Evolutionary conservation across 176 grass and related monocot species (phyloP).

Genomic region (Ensete ventricosum): DNA sequence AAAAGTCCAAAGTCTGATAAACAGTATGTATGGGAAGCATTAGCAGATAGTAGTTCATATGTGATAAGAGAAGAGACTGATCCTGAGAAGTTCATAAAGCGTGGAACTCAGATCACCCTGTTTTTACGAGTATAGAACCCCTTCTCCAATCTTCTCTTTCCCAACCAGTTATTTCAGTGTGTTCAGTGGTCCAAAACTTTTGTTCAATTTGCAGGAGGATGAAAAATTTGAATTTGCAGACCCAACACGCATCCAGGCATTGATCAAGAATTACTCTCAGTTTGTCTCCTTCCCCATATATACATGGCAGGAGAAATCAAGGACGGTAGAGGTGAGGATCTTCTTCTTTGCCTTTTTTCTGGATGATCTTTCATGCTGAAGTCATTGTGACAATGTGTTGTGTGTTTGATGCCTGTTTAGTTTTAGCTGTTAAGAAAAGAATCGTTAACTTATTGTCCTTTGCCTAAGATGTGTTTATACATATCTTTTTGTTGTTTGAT

Average conservation of each 20-base stretch:
- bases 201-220: constrained; percentile 35
- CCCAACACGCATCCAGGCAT: constrained; percentile 53
- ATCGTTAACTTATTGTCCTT: not conserved
- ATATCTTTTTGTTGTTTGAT: constrained; percentile 16
- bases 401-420: not conserved
- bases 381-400: too few species aligned
- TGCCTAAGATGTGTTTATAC: not conserved
- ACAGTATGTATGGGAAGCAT: constrained; percentile 87
- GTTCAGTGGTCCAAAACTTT: not conserved
- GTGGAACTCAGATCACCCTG: constrained; percentile 85
- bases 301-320: constrained; percentile 86
- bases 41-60: constrained; percentile 82
- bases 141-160: not conserved
- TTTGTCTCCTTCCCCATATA: constrained; percentile 97
- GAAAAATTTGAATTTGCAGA: constrained; percentile 88
- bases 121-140: constrained; percentile 50
- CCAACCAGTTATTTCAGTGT: constrained; percentile 16
- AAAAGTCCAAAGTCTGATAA: constrained; percentile 84
- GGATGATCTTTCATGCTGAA: not conserved
- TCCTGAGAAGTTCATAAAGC: constrained; percentile 61
- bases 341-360: not conserved
- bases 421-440: not conserved
- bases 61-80: constrained; percentile 83
- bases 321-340: constrained; percentile 58
- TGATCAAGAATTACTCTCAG: constrained; percentile 92